A percentile compares a stretch with the other conserved stretches of the same genome.
Conservation (phyloP, 371 early-diverging fungal genomes). For the Synchytrium microbalum region DNA sequence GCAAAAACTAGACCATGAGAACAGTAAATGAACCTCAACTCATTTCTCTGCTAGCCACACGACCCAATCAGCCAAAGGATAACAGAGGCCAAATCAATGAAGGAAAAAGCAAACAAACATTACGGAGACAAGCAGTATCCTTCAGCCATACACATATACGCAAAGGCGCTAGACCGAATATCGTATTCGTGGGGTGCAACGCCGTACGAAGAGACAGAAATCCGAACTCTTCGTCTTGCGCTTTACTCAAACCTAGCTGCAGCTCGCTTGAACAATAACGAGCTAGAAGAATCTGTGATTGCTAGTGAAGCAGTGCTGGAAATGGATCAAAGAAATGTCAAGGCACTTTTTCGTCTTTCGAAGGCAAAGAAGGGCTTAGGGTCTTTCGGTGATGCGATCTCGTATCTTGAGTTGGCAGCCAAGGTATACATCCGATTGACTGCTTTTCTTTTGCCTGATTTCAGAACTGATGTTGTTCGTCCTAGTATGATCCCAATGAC, state of each 20-base stretch:
- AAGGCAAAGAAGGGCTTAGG: conserved; percentile 47
- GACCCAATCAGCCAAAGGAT: conserved; percentile 13
- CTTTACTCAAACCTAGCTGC: conserved; percentile 34
- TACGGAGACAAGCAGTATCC: conserved; percentile 29
- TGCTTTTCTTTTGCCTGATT: conserved; percentile 7
- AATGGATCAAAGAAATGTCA: conserved; percentile 48
- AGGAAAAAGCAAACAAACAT: conserved; percentile 44
- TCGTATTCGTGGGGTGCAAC: conserved; percentile 17
- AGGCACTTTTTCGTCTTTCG: conserved; percentile 53
- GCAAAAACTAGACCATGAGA: too few relatives aligned
- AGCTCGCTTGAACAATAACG: conserved; percentile 34
- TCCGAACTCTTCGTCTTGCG: conserved; percentile 26
- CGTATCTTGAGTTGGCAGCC: conserved; percentile 38
- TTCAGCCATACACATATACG: conserved; percentile 34
- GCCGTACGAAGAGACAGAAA: conserved; percentile 9
- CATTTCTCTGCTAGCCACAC: neutral
- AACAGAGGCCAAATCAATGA: conserved; percentile 39
- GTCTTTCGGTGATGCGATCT: conserved; percentile 46
- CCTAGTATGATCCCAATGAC: conserved; percentile 22
- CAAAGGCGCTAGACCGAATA: conserved; percentile 14
- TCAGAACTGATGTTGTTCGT: neutral
- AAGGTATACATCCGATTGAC: conserved; percentile 23
- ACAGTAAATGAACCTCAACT: too few relatives aligned
- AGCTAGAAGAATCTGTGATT: conserved; percentile 35
- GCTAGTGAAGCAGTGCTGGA: conserved; percentile 42